Evolutionary conservation across 768 basidiomycete genomes (phyloP).

Genomic region (Imleria badia): DNA sequence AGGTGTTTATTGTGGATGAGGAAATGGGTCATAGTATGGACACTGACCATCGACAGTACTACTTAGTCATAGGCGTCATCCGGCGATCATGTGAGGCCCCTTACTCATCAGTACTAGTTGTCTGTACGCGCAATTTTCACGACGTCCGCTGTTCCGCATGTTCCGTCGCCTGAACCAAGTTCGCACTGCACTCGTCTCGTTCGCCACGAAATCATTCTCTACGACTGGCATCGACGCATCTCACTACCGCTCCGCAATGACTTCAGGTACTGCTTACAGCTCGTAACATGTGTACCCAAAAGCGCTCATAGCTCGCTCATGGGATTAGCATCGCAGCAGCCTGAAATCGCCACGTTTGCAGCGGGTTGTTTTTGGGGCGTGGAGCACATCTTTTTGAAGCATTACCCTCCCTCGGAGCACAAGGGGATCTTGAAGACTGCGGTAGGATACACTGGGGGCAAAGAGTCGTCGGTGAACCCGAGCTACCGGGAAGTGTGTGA

Average conservation of each 20-base stretch:
- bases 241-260: constrained; percentile 42
- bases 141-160: constrained; percentile 15
- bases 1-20: constrained; percentile 27
- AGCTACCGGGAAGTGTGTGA: constrained; percentile 74
- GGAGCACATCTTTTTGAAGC: constrained; percentile 81
- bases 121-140: neutral
- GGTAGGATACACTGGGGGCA: constrained; percentile 82
- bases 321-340: constrained; percentile 44
- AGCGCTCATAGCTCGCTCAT: constrained; percentile 8
- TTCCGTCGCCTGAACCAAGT: constrained; percentile 24
- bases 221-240: constrained; percentile 36
- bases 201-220: constrained; percentile 19
- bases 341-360: constrained; percentile 48
- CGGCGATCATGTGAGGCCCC: neutral
- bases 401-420: constrained; percentile 66
- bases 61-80: too few relatives aligned
- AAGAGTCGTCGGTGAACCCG: constrained; percentile 51
- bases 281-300: neutral
- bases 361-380: constrained; percentile 84
- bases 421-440: constrained; percentile 73
- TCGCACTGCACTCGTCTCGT: constrained; percentile 21
- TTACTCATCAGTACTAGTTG: too few relatives aligned
- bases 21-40: too few relatives aligned
- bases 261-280: constrained; percentile 20
- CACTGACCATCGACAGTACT: too few relatives aligned